Base-by-base conservation (phyloP, 1,139 yeast genomes). In the Taphrina flavorubra region DNA sequence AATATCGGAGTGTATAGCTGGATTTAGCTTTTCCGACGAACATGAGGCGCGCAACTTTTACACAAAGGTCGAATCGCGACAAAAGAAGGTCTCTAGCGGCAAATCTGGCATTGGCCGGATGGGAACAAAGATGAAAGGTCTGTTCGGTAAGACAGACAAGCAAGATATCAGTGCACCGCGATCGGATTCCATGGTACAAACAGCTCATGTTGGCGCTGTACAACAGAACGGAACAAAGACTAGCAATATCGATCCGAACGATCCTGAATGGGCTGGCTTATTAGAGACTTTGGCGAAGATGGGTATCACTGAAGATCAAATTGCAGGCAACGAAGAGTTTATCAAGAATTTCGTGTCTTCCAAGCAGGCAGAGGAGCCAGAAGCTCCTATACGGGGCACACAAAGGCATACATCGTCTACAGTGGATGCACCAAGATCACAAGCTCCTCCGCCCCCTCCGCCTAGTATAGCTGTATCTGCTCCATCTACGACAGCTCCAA, bases 301-400 rank as follows among this genome's bases (percentile, higher is more conserved):
- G 67, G 97, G 97, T 0, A 90, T 91, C 70, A 79, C 92, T 0
- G 96, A 90, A 75, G 96, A 90, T 74, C 89, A 89, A 92, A 90
- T 91, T 78, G 95, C 94, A 0, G 95, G 89, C 70, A 90, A 90
- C 76, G 82, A 92, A 18, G 74, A 72, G 2, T 58, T 69, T 46
- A 57, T 73, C 58, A 71, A 63, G 42, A 70, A 69, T 8, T 71
- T 68, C 51, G 65, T 73, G 77, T 95, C 94, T 0, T 95, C 89
- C 71, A 89, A 90, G 75, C 82, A 92, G 46, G 96, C 96, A 0
- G 78, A 89, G 57, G 96, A 90, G 75, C 96, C 96, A 1, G 96
- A 96, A 80, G 94, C 66, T 16, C 49, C 64, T 55, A 25, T 39
- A 18, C 46, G 59, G 18, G 55, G 60, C 2, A 42, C 72, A 6